Evolutionary conservation across 495 filamentous ascomycete genomes (phyloP).

Genomic region (Aspergillus homomorphus): DNA sequence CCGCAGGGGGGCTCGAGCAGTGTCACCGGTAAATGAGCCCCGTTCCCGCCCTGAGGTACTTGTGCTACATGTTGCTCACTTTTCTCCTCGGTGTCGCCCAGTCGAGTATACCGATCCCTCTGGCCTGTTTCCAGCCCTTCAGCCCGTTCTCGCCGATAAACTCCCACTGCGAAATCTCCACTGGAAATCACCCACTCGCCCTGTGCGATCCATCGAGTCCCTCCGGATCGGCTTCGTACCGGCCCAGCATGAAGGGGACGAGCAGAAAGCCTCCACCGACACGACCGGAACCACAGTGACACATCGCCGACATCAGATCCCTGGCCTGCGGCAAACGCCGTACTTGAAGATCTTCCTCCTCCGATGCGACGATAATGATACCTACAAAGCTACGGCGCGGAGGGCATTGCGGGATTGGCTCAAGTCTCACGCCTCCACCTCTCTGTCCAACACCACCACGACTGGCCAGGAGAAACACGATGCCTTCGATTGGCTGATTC

Average conservation of each 20-base stretch:
- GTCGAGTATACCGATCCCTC: conserved; percentile 83
- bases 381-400: conserved; percentile 76
- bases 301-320: conserved; percentile 89
- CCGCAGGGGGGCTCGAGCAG: conserved; percentile 46
- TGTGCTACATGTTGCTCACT: conserved; percentile 5
- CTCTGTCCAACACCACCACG: conserved; percentile 38
- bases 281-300: conserved; percentile 33
- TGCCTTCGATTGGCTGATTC: conserved; percentile 93
- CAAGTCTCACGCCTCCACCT: conserved; percentile 62
- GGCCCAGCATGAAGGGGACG: conserved; percentile 33
- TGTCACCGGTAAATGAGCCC: conserved; percentile 43
- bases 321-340: conserved; percentile 86
- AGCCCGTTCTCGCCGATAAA: conserved; percentile 68
- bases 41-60: not conserved
- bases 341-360: conserved; percentile 90
- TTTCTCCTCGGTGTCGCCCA: conserved; percentile 16
- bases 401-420: conserved; percentile 88
- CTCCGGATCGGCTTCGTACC: conserved; percentile 85
- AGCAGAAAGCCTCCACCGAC: conserved; percentile 38
- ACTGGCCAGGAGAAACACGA: conserved; percentile 77
- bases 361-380: conserved; percentile 90
- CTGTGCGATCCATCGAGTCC: conserved; percentile 85
- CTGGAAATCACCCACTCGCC: conserved; percentile 91
- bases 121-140: conserved; percentile 77
- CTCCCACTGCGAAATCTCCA: conserved; percentile 91